Base-by-base conservation (phyloP, 768 basidiomycete species). In the Amanita phalloides region DNA sequence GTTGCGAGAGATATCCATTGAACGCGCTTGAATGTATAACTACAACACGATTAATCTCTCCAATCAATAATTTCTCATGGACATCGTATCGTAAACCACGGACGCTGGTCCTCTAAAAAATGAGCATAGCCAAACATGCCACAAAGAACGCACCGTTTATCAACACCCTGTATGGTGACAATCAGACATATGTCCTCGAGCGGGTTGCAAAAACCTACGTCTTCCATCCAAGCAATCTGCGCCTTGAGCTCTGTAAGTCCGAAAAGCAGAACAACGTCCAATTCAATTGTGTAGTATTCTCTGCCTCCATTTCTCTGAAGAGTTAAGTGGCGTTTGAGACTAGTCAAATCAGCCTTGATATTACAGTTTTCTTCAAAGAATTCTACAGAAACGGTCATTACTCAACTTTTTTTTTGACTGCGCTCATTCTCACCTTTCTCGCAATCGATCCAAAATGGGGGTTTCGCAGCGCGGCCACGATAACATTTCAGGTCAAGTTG, bases 231-330 rank as follows among this genome's bases (percentile, higher is more conserved):
- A 11, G 64, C 60, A 14, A 75, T 65, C 37, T 73, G 70, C 0
- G 74, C 74, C 50, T 72, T 66, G 17, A 76, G 45, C 48, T 77
- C 75, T 0, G 75, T 74, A 33, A 68, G 45, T 0, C 76, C 76
- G 35, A 74, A 71, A 47, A 63, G 64, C 45, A 77, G 54, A 28
- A 75, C 63, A 30, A 77, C 60, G 11, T 69, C 66, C 45, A 68
- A 74, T 10, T 62, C 54, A 33, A 62, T 4, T 35, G 45, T 28
- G 45, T 63, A 66, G 53, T 62, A 65, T 20, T 52, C 52, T 36
- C 37, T 35, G 23, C 11, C 5, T 21, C 53, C 41, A 20, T 28
- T 21, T 35, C 23, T n/a, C 45, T 35, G 35, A 32, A 45, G 17
- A 30, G 1, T 3, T 42, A 54, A 39, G 14, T 36, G 49, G 17